Evolutionary conservation across 257 asterid species (phyloP).

Genomic region (Hygrophila difformis): DNA sequence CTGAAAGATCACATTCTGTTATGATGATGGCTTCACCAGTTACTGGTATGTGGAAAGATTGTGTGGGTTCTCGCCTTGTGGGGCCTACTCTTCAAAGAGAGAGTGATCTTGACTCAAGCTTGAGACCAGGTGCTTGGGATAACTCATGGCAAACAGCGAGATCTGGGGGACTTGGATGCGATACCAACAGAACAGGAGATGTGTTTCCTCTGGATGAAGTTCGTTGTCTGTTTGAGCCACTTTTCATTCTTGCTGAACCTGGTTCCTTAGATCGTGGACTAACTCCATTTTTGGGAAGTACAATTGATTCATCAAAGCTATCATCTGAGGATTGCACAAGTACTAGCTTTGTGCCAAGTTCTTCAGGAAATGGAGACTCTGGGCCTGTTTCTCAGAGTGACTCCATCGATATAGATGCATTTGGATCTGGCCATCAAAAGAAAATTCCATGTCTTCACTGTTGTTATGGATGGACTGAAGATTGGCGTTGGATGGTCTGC

Average conservation of each 20-base stretch:
- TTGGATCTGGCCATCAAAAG: conserved; percentile 64
- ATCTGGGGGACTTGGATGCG: conserved; percentile 64
- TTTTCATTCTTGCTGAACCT: conserved; percentile 87
- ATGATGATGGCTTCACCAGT: conserved; percentile 63
- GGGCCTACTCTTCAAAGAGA: conserved; percentile 78
- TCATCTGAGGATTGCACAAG: conserved; percentile 70
- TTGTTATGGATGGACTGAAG: conserved; percentile 99
- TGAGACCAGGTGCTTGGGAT: conserved; percentile 88
- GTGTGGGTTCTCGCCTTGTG: conserved; percentile 59
- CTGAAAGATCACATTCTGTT: conserved; percentile 67
- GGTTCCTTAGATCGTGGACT: conserved; percentile 86
- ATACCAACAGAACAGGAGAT: conserved; percentile 65
- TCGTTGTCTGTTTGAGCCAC: conserved; percentile 92
- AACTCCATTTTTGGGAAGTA: conserved; percentile 59
- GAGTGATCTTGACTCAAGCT: conserved; percentile 76
- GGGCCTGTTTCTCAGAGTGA: conserved; percentile 61
- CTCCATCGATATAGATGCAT: conserved; percentile 59
- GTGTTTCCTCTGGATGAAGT: conserved; percentile 51
- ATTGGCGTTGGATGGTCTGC: conserved; percentile 99
- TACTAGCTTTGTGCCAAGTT: conserved; percentile 55
- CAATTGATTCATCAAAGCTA: conserved; percentile 52
- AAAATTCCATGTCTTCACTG: conserved; percentile 85
- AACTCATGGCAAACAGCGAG: conserved; percentile 89
- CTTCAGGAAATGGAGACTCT: conserved; percentile 66
- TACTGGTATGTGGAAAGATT: conserved; percentile 95